Base-by-base conservation (phyloP, 2,329 filamentous ascomycete species). In the Thielaviopsis populi region DNA sequence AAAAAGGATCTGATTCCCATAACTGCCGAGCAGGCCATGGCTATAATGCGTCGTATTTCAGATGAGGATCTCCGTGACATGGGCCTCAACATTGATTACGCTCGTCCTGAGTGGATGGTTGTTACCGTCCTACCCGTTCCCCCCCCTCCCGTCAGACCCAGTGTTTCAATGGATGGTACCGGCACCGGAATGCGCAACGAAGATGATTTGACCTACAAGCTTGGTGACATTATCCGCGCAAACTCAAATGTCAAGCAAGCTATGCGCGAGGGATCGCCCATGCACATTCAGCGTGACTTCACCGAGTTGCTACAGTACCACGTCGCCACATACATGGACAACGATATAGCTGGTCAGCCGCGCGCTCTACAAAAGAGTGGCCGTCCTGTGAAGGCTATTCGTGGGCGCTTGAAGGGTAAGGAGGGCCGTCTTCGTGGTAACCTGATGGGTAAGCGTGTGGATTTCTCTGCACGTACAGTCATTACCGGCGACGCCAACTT, bases 321-420 rank as follows among this genome's bases (percentile, higher is more conserved):
- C 71, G 91, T 99, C 66, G 95, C 95, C 53, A 99, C 95, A 0
- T 95, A 96, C 76, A 99, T 99, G 95, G 94, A 99, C 75, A 99
- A 99, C 71, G 92, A 99, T 73, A 96, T 97, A 75, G 94, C 95
- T 68, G 91, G 92, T 60, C 86, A 95, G 70, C 94, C 94, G 2
- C 91, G 94, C 70, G 92, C 94, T 2, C 80, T 97, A 71, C 95
- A 99, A 72, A 99, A 99, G 79, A 96, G 91, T 64, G 95, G 95
- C 59, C 86, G 95, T 71, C 91, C 95, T 0, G 88, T 99, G 69
- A 99, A 99, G 78, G 91, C 94, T 17, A 95, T 99, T 68, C 89
- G 95, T 70, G 91, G 91, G 67, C 91, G 94, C 76, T 81, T 99
- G 73, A 99, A 99, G 84, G 95, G 95, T 68, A 99, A 99, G 77